Percentiles rank a stretch among this genome's conserved stretches.
Evolutionary conservation across 176 grass and related monocot genomes (phyloP).

Genomic region (Eleusine indica): DNA sequence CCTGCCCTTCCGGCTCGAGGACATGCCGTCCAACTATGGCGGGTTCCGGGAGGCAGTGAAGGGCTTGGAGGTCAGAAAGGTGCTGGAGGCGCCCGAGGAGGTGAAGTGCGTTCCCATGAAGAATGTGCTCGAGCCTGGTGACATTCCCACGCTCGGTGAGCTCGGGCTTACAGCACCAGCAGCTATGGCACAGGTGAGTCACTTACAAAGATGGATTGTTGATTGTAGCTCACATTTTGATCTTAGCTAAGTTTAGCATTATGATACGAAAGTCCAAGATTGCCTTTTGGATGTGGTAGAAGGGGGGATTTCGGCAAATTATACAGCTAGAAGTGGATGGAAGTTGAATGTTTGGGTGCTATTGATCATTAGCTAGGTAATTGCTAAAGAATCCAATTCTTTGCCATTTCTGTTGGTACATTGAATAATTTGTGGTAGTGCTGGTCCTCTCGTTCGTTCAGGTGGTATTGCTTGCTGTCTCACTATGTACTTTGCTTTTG

Average conservation of each 20-base stretch:
- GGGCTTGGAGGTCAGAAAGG: conserved; percentile 62
- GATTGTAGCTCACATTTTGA: neutral
- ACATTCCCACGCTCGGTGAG: conserved; percentile 77
- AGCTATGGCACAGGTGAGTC: conserved; percentile 59
- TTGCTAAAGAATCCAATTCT: neutral
- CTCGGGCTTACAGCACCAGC: conserved; percentile 60
- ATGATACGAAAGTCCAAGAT: neutral
- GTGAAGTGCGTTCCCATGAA: conserved; percentile 81
- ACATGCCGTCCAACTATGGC: conserved; percentile 73
- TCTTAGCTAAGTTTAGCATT: neutral
- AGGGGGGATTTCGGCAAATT: neutral
- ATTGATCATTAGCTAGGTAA: neutral
- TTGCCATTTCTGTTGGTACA: neutral
- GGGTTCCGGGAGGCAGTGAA: conserved; percentile 79
- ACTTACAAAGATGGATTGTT: neutral
- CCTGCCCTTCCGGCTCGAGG: conserved; percentile 71
- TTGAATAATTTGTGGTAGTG: neutral
- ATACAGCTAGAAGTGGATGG: neutral
- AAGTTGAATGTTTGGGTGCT: neutral
- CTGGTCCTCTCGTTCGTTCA: neutral
- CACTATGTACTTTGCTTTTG: neutral
- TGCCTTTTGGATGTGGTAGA: neutral
- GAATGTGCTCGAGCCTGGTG: conserved; percentile 75
- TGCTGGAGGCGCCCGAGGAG: conserved; percentile 65
- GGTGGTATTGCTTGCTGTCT: neutral